phyloP scores from a whole-genome alignment of 2,329 filamentous ascomycete genomes.

The Colletotrichum sp. region DNA sequence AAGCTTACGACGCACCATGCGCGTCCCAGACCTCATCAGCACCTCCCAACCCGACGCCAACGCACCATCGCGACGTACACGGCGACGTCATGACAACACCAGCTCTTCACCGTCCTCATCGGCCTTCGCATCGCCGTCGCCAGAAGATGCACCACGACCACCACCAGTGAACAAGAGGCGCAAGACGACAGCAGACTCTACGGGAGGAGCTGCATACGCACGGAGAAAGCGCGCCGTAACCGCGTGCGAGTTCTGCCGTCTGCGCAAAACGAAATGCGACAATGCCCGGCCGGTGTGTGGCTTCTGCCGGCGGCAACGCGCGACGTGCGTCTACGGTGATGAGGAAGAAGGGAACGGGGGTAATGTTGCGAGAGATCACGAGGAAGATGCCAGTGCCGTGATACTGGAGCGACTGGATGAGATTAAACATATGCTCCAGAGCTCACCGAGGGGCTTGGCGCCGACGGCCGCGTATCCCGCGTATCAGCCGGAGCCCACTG shows the following conservation, averaged over 20 bases:
- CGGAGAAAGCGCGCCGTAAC: slow-evolving; percentile 6
- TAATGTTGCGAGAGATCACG: rapidly evolving
- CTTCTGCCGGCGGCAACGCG: background rate
- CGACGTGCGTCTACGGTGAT: slow-evolving; percentile 8
- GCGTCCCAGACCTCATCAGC: slow-evolving; percentile 2
- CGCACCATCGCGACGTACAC: background rate
- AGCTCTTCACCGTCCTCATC: background rate
- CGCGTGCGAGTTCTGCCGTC: slow-evolving; percentile 13
- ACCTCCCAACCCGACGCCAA: background rate
- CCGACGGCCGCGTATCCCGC: background rate
- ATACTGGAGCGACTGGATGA: background rate
- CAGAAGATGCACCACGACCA: background rate
- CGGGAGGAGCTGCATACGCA: background rate
- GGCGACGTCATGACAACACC: background rate
- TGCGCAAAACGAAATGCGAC: slow-evolving; percentile 9
- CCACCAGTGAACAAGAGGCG: background rate
- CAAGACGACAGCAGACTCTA: background rate
- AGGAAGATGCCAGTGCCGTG: background rate
- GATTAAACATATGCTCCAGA: background rate
- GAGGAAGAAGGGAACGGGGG: background rate
- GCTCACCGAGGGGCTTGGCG: background rate
- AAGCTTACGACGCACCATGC: background rate
- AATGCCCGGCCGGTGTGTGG: background rate
- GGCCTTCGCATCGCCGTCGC: background rate
- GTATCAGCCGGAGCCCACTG: background rate